Percentiles rank a stretch among this genome's conserved stretches.
These are phyloP conservation scores for Blastocystis sp. DNA, from an alignment of 352 stramenopile species.

Conservation along the genomic window DNA sequence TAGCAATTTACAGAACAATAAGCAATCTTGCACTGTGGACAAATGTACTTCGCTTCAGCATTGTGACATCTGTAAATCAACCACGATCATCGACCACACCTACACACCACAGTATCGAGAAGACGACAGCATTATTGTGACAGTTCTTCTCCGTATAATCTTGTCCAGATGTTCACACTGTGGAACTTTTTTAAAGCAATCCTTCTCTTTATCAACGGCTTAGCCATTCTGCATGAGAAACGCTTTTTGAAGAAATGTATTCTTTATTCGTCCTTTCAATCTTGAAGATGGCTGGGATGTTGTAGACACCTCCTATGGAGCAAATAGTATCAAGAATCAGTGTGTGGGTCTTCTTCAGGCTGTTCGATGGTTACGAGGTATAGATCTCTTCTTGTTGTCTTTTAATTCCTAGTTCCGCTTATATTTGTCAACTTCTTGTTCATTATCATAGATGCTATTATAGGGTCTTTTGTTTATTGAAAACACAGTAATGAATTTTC, in stretches of 20 bases:
- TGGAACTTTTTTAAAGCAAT: constrained; percentile 84
- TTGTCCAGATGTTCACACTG: constrained; percentile 76
- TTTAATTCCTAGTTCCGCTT: constrained; percentile 74
- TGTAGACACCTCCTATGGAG: constrained; percentile 78
- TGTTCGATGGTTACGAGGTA: constrained; percentile 81
- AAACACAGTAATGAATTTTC: constrained; percentile 30
- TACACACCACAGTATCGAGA: constrained; percentile 41
- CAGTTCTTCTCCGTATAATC: neutral
- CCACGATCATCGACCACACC: neutral
- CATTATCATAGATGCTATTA: constrained; percentile 79
- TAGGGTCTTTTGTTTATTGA: constrained; percentile 73
- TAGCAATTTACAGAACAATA: constrained; percentile 63
- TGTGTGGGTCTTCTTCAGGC: constrained; percentile 80
- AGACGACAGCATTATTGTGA: neutral
- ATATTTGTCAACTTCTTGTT: constrained; percentile 80
- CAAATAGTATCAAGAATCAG: constrained; percentile 81
- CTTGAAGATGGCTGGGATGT: constrained; percentile 79
- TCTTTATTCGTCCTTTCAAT: constrained; percentile 64
- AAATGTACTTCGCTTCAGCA: constrained; percentile 43
- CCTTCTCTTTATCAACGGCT: constrained; percentile 79
- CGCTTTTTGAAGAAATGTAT: constrained; percentile 80
- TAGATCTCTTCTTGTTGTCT: constrained; percentile 50
- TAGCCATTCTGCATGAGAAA: constrained; percentile 83
- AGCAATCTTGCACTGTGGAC: constrained; percentile 42
- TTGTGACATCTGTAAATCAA: constrained; percentile 41